Conservation (phyloP, 495 filamentous ascomycete species). For the Podospora sp. region DNA sequence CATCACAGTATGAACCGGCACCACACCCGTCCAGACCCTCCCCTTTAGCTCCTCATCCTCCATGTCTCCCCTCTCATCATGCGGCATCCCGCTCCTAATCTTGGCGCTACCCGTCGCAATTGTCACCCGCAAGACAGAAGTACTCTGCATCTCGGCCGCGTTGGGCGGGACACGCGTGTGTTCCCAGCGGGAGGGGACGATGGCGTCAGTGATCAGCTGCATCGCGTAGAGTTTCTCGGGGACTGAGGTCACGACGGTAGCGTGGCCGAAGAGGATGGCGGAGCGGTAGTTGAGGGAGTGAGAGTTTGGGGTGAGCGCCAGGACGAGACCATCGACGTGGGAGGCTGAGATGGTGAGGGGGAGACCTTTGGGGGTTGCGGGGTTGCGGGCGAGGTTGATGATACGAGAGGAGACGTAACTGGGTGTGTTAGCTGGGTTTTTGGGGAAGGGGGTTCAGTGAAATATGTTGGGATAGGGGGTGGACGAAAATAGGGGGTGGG, state of each 20-base stretch:
- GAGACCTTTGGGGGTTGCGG: conserved; percentile 46
- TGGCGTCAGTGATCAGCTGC: conserved; percentile 75
- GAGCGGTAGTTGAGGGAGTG: conserved; percentile 92
- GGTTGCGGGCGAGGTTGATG: conserved; percentile 63
- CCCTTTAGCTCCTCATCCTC: conserved; percentile 60
- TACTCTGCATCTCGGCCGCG: conserved; percentile 74
- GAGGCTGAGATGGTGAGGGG: conserved; percentile 67
- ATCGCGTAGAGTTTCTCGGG: conserved; percentile 84
- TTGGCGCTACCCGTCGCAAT: conserved; percentile 78
- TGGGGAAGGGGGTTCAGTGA: not conserved
- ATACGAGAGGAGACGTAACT: conserved; percentile 77
- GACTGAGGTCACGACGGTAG: conserved; percentile 62
- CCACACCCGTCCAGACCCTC: conserved; percentile 80
- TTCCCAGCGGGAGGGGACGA: conserved; percentile 69
- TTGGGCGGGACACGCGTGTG: conserved; percentile 73
- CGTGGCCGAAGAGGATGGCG: conserved; percentile 77
- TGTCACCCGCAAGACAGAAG: conserved; percentile 70
- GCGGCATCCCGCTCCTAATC: conserved; percentile 67
- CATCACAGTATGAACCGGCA: conserved; percentile 68
- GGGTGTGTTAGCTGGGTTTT: not conserved
- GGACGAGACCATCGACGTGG: conserved; percentile 70
- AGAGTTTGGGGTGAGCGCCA: conserved; percentile 74
- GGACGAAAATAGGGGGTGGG: not conserved
- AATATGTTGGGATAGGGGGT: too few species aligned
- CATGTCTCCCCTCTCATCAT: conserved; percentile 71